These are phyloP conservation scores for Trypanosoma boissoni DNA, from an alignment of 208 protist species.

Conservation along the genomic window DNA sequence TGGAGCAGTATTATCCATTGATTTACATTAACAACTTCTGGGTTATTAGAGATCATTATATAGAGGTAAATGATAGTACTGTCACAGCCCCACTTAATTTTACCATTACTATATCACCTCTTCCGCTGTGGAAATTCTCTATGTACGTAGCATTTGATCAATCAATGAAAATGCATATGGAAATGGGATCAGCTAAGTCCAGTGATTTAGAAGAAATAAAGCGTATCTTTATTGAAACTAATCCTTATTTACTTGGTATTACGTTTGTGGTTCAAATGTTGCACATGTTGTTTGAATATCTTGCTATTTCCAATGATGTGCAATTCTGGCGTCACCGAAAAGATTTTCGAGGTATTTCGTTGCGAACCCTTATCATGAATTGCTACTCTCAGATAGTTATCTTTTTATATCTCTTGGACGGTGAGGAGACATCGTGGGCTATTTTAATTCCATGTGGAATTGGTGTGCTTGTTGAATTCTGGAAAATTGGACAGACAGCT, in stretches of 20 bases:
- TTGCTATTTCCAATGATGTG: slow-evolving; percentile 98
- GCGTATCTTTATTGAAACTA: slow-evolving; percentile 96
- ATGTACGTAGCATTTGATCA: slow-evolving; percentile 83
- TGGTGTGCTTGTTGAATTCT: slow-evolving; percentile 93
- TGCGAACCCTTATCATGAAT: slow-evolving; percentile 94
- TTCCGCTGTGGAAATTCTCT: slow-evolving; percentile 60
- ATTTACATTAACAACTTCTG: slow-evolving; percentile 96
- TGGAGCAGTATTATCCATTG: slow-evolving; percentile 75
- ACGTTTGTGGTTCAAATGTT: slow-evolving; percentile 95
- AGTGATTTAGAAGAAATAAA: slow-evolving; percentile 81
- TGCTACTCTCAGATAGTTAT: slow-evolving; percentile 94
- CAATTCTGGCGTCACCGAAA: slow-evolving; percentile 88
- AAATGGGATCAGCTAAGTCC: slow-evolving; percentile 50
- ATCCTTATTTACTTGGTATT: slow-evolving; percentile 91
- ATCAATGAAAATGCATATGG: slow-evolving; percentile 65
- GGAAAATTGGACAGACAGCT: slow-evolving; percentile 95
- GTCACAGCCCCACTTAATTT: slow-evolving; percentile 36
- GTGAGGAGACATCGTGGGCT: slow-evolving; percentile 92
- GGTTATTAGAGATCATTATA: slow-evolving; percentile 80
- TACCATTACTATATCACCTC: slow-evolving; percentile 45
- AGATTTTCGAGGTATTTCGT: slow-evolving; percentile 95
- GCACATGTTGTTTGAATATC: slow-evolving; percentile 97
- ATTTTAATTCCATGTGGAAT: slow-evolving; percentile 90
- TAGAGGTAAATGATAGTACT: slow-evolving; percentile 82
- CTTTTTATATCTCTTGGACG: slow-evolving; percentile 98